These are phyloP conservation scores for Nothophoma quercina DNA, from an alignment of 2,329 filamentous ascomycete species.

Conservation along the genomic window DNA sequence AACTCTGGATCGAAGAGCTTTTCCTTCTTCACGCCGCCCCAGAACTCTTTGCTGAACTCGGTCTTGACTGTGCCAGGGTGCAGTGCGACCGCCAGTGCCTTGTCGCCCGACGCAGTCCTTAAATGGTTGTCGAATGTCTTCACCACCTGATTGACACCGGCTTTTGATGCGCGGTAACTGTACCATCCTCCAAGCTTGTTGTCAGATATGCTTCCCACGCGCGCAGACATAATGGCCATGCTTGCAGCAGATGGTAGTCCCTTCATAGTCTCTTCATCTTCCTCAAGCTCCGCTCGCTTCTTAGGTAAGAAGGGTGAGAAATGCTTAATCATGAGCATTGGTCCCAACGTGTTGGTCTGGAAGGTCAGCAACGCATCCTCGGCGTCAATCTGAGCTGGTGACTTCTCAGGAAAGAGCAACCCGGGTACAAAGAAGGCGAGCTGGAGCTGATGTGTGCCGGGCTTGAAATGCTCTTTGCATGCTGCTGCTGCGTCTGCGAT, in stretches of 20 bases:
- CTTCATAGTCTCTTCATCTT: constrained; percentile 24
- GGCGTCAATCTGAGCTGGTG: constrained; percentile 69
- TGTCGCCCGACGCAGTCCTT: constrained; percentile 62
- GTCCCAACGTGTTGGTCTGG: constrained; percentile 75
- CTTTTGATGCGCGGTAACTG: constrained; percentile 78
- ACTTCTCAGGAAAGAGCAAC: constrained; percentile 76
- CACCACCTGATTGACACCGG: constrained; percentile 73
- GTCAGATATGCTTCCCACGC: constrained; percentile 77
- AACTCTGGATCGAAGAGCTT: constrained; percentile 73
- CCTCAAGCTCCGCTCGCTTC: constrained; percentile 45
- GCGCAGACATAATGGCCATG: constrained; percentile 78
- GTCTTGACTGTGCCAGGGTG: constrained; percentile 86
- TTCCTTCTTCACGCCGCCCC: constrained; percentile 66
- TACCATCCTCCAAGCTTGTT: constrained; percentile 83
- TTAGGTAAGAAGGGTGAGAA: constrained; percentile 73
- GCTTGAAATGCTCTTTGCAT: constrained; percentile 63
- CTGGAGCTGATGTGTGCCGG: constrained; percentile 63
- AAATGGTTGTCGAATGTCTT: constrained; percentile 77
- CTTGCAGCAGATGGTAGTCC: constrained; percentile 62
- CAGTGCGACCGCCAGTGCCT: constrained; percentile 72
- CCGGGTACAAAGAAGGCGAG: constrained; percentile 75
- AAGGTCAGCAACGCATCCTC: constrained; percentile 71
- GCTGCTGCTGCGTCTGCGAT: constrained; percentile 64
- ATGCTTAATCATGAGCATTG: constrained; percentile 79
- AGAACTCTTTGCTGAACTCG: constrained; percentile 75